Evolutionary conservation across 1,284 basidiomycete genomes (phyloP), one percentile per base, ranked within the genome.

Genomic region (Ganoderma lucidum): DNA sequence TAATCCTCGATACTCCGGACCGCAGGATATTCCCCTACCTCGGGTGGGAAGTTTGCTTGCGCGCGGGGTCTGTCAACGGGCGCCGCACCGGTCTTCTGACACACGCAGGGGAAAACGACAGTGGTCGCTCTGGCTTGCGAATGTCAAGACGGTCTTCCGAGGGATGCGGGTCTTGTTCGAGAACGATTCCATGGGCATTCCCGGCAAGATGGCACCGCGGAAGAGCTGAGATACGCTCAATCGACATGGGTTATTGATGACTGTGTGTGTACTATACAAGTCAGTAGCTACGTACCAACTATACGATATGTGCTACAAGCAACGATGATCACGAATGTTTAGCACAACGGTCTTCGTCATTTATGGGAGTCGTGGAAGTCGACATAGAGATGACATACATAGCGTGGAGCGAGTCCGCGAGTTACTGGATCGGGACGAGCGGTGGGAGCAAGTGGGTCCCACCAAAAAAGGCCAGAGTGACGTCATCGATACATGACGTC

Each of bases 401-500:
- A 17, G 14, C 12, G 14, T 41, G 39, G 39, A 48, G 19, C 45
- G 8, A 48, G 23, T 2, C 10, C 39, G 39, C 39, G 12, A 41
- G 42, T 17, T 44, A 51, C 10, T 56, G 30, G 53, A 35, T 35
- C 35, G 8, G 35, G 35, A 35, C 35, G 35, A 35, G 35, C 35
- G 35, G 23, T 23, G 28, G 32, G 53, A 17, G 53, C 28, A 55
- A 28, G 45, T 48, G 45, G 45, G n/a, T 48, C 28, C 51, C 14
- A 19, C 10, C 9, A 28, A n/a, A 48, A 23, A 51, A 28, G 12
- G 28, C 15, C 15, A 30, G 17, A 56, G 5, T 56, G 53, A 56
- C 53, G 30, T 56, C 53, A 56, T 56, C 30, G 30, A 35, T 19
- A 32, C 30, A 56, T 56, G 53, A 56, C 53, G 53, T 56, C 15